A percentile compares a stretch with the other conserved stretches of the same genome.
Conservation (phyloP, 2,329 filamentous ascomycete species). For the Talaromyces pinophilus region DNA sequence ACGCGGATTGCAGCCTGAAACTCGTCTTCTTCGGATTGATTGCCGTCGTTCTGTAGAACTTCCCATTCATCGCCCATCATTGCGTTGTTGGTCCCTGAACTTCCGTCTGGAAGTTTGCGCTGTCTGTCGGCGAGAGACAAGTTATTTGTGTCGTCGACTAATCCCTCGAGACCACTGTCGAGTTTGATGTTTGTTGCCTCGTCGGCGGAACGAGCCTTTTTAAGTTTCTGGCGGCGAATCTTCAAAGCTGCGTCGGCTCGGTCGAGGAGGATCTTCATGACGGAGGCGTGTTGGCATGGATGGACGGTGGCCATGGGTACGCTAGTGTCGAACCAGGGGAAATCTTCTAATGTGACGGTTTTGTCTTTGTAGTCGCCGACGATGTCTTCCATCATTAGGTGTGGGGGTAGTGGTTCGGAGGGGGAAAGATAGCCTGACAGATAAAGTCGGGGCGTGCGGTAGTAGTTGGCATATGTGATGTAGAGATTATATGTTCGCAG, state of each 20-base stretch:
- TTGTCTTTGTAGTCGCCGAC: constrained; percentile 97
- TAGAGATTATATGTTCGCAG: constrained; percentile 96
- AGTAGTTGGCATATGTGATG: constrained; percentile 97
- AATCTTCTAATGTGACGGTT: constrained; percentile 96
- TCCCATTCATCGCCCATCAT: constrained; percentile 63
- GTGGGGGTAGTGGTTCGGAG: constrained; percentile 77
- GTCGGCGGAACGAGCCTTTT: constrained; percentile 56
- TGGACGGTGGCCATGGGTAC: constrained; percentile 97
- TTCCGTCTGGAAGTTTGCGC: constrained; percentile 11
- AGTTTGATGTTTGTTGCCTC: constrained; percentile 47
- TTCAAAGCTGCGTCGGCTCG: constrained; percentile 92
- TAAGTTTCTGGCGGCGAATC: constrained; percentile 79
- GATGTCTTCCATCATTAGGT: constrained; percentile 94
- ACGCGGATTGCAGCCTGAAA: constrained; percentile 51
- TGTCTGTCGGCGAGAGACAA: constrained; percentile 57
- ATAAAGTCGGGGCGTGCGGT: constrained; percentile 92
- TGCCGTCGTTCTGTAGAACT: constrained; percentile 48
- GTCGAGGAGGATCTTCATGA: constrained; percentile 97
- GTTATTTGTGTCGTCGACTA: constrained; percentile 77
- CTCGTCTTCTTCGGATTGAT: constrained; percentile 52
- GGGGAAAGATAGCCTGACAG: constrained; percentile 79
- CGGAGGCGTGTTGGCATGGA: constrained; percentile 93
- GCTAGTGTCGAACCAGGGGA: constrained; percentile 86
- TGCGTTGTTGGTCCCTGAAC: constrained; percentile 5
- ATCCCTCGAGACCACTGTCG: constrained; percentile 71